Evolutionary conservation across 129 eudicot species (phyloP), one percentile per base, ranked within the genome.

Genomic region (Cynara cardunculus): DNA sequence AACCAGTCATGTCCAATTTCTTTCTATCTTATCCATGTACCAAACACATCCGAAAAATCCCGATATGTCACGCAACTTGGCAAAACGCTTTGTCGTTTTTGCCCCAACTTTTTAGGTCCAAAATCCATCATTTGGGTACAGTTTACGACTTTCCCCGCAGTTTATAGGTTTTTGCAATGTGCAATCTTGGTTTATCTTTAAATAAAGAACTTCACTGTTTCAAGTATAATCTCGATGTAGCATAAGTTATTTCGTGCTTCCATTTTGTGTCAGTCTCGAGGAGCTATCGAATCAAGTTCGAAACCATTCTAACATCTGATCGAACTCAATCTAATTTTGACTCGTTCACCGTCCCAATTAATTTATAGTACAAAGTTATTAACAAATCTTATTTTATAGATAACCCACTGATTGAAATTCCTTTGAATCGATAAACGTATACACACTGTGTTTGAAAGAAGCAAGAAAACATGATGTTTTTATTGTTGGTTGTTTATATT

Each of bases 391-490:
- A 49, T 49, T 49, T 49, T 56, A 56, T 56, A 18, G 2, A 18
- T 56, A 1, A 56, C 22, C 65, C 7, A 56, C 7, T 56, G 5
- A 56, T 6, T 8, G 8, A 56, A 18, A 56, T 24, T 3, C 5
- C 5, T 56, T 56, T 4, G 1, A 53, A 53, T 27, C 69, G n/a
- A 12, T 19, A 67, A 49, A 49, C 30, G 25, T 24, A 69, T 18
- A 18, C 28, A 78, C 75, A 71, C 83, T n/a, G 71, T 69, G 37
- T 21, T 79, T 69, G 34, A 44, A 49, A 22, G 34, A 25, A 71
- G 24, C n/a, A 62, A 71, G 0, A 34, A 59, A 72, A 53, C 34
- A 59, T 71, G 35, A 49, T 46, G 24, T 71, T 64, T 53, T 81
- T 21, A 41, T 27, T 39, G 64, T 80, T 80, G 65, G 27, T 73